Evolutionary conservation across 495 filamentous ascomycete species (phyloP).

Genomic region (Penicillium bialowiezense): DNA sequence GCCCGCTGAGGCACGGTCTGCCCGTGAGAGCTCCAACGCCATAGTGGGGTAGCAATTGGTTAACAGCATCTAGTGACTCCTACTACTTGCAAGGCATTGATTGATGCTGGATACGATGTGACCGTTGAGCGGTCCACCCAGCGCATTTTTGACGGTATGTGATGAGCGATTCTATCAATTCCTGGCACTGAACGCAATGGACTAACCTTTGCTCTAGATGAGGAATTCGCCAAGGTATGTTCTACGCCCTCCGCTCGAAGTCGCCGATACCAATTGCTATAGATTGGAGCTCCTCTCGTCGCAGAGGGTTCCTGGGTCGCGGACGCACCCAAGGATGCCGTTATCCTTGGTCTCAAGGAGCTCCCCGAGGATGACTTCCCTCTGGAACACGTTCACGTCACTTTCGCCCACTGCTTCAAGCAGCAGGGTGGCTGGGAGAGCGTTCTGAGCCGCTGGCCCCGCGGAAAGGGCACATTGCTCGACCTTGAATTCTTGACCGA

Average conservation of each 20-base stretch:
- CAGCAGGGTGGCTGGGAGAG: conserved; percentile 81
- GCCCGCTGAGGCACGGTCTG: conserved; percentile 48
- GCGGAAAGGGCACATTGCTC: conserved; percentile 78
- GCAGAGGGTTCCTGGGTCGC: conserved; percentile 75
- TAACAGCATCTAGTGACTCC: conserved; percentile 49
- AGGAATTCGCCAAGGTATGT: conserved; percentile 53
- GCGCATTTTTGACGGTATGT: conserved; percentile 77
- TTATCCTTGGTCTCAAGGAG: conserved; percentile 93
- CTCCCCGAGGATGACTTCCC: conserved; percentile 85
- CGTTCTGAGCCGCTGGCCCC: conserved; percentile 75
- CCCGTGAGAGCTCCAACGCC: conserved; percentile 29
- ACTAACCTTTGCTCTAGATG: conserved; percentile 29
- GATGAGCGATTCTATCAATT: no score
- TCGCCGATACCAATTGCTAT: conserved; percentile 11
- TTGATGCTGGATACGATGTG: conserved; percentile 81
- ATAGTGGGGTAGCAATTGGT: conserved; percentile 6
- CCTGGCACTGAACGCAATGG: conserved; percentile 3
- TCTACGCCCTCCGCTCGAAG: neutral
- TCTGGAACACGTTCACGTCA: conserved; percentile 80
- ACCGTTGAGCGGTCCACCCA: conserved; percentile 76
- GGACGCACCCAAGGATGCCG: conserved; percentile 70
- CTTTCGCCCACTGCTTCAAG: conserved; percentile 86
- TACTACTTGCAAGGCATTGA: conserved; percentile 70
- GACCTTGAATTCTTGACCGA: conserved; percentile 94
- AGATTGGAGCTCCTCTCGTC: conserved; percentile 72